These are phyloP conservation scores for Castanea sativa DNA, from an alignment of 306 rosid species.

Conservation along the genomic window DNA sequence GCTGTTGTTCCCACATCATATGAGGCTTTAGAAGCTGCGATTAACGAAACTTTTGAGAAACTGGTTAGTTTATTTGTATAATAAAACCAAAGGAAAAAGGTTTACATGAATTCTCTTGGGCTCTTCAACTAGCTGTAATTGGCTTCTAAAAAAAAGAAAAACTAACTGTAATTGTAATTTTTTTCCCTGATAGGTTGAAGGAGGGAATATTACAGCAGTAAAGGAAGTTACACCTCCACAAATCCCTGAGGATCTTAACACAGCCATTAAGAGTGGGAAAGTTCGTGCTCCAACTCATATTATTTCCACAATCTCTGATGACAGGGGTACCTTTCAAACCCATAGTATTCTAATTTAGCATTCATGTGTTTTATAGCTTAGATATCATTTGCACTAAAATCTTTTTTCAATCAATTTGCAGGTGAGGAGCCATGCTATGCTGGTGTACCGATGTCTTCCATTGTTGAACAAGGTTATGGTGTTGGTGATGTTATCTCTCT, in stretches of 20 bases:
- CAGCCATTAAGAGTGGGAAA: slow-evolving; percentile 92
- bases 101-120: slow-evolving; percentile 11
- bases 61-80: slow-evolving; percentile 53
- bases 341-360: slow-evolving; percentile 1
- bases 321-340: slow-evolving; percentile 64
- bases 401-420: slow-evolving; percentile 34
- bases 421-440: slow-evolving; percentile 99
- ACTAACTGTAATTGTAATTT: not conserved
- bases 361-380: not conserved
- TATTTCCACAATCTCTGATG: slow-evolving; percentile 97
- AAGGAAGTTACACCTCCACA: slow-evolving; percentile 92
- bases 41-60: slow-evolving; percentile 82
- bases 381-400: slow-evolving; percentile 25
- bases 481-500: slow-evolving; percentile 98
- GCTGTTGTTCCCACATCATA: slow-evolving; percentile 95
- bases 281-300: slow-evolving; percentile 98
- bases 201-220: slow-evolving; percentile 66
- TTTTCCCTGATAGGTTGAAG: slow-evolving; percentile 50
- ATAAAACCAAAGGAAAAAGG: slow-evolving; percentile 16
- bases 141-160: too few species aligned
- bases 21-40: slow-evolving; percentile 76
- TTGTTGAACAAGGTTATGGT: slow-evolving; percentile 85
- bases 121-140: not conserved
- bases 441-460: slow-evolving; percentile 98
- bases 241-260: slow-evolving; percentile 89